Conservation (phyloP, 108 stramenopile species). For the Aurantiochytrium sp. region DNA sequence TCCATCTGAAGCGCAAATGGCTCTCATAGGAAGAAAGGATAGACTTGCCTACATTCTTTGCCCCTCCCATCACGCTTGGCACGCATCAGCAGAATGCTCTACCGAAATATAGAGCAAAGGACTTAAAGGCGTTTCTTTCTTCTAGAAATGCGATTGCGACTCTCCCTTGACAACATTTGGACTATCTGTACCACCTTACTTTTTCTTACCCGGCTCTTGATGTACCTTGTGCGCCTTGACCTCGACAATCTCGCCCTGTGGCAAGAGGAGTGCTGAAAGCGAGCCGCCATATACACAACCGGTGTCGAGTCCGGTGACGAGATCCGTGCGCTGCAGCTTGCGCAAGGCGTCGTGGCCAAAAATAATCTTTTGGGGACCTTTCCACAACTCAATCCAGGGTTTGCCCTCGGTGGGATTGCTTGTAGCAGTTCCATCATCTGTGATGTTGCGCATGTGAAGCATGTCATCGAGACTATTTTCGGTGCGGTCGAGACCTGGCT, state of each 20-base stretch:
- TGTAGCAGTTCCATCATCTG: slow-evolving; percentile 76
- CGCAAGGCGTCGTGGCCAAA: slow-evolving; percentile 91
- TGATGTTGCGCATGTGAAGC: slow-evolving; percentile 66
- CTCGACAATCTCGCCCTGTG: slow-evolving; percentile 69
- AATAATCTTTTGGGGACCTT: slow-evolving; percentile 79
- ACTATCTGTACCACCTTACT: neutral
- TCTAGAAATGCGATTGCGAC: too few relatives aligned
- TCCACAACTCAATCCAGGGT: slow-evolving; percentile 82
- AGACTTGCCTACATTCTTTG: too few relatives aligned
- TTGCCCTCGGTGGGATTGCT: slow-evolving; percentile 82
- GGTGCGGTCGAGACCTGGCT: slow-evolving; percentile 60
- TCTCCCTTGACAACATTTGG: too few relatives aligned
- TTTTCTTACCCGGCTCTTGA: neutral
- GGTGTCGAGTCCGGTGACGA: slow-evolving; percentile 83
- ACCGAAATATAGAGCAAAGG: too few relatives aligned
- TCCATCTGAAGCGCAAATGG: too few relatives aligned
- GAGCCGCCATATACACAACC: slow-evolving; percentile 88
- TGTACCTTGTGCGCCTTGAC: slow-evolving; percentile 31
- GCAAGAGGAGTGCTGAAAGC: slow-evolving; percentile 82
- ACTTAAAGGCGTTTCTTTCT: too few relatives aligned
- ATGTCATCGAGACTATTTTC: slow-evolving; percentile 66
- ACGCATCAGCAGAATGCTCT: too few relatives aligned
- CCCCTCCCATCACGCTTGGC: too few relatives aligned
- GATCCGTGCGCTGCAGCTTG: slow-evolving; percentile 78
- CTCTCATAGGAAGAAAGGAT: too few relatives aligned